These are phyloP conservation scores for Rhypophila decipiens DNA, from an alignment of 495 filamentous ascomycete species.

Conservation along the genomic window DNA sequence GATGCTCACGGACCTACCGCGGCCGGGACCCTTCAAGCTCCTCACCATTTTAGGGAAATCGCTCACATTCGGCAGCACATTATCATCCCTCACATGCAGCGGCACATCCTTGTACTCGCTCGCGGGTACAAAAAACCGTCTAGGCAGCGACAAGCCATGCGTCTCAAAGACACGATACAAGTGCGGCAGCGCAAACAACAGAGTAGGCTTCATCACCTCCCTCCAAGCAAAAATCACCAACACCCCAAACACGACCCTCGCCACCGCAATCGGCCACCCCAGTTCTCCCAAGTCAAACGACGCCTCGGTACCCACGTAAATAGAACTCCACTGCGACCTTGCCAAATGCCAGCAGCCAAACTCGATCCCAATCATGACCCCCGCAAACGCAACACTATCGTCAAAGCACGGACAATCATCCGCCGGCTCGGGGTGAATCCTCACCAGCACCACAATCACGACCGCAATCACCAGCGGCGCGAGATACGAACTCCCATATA, in stretches of 20 bases:
- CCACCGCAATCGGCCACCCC: conserved; percentile 49
- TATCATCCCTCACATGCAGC: conserved; percentile 67
- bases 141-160: conserved; percentile 67
- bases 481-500: conserved; percentile 50
- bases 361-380: conserved; percentile 76
- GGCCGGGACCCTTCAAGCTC: conserved; percentile 70
- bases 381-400: conserved; percentile 89
- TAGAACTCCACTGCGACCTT: conserved; percentile 48
- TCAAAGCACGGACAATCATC: conserved; percentile 98
- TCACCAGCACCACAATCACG: conserved; percentile 65
- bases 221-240: conserved; percentile 82
- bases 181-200: conserved; percentile 73
- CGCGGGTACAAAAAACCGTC: conserved; percentile 83
- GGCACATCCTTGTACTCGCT: conserved; percentile 87
- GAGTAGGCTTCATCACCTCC: conserved; percentile 73
- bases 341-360: conserved; percentile 76
- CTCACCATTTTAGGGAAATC: conserved; percentile 74
- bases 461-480: conserved; percentile 56
- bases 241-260: conserved; percentile 73
- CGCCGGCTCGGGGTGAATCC: conserved; percentile 90
- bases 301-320: conserved; percentile 40
- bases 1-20: conserved; percentile 75
- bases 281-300: conserved; percentile 55
- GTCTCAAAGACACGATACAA: conserved; percentile 81
- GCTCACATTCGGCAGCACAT: conserved; percentile 76